phyloP scores from a whole-genome alignment of 495 filamentous ascomycete species.

The Barbatosphaeria neglecta region DNA sequence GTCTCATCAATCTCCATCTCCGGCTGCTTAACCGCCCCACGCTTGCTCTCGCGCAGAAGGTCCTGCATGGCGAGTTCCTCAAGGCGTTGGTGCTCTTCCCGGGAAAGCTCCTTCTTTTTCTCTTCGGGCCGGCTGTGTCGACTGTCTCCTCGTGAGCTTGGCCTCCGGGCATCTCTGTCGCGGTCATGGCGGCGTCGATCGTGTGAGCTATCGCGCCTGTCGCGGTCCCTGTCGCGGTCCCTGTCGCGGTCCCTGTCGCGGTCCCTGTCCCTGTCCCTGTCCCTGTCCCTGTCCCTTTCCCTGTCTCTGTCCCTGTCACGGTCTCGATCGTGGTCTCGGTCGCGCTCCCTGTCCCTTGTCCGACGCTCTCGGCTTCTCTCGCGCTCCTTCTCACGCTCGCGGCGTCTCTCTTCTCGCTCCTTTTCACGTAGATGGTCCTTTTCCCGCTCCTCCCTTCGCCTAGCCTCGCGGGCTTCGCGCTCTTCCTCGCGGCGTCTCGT shows the following conservation, averaged over 20 bases:
- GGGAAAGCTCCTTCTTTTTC: constrained; percentile 35
- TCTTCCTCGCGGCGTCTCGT: constrained; percentile 48
- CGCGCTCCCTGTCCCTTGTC: constrained; percentile 43
- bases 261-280: constrained; percentile 42
- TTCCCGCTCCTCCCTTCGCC: constrained; percentile 40
- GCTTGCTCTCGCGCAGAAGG: constrained; percentile 42
- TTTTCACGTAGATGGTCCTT: constrained; percentile 50
- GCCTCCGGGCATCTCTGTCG: constrained; percentile 16
- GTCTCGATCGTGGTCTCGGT: constrained; percentile 45
- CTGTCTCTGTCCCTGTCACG: constrained; percentile 41
- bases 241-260: constrained; percentile 20
- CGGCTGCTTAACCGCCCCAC: constrained; percentile 26
- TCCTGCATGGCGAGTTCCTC: constrained; percentile 44
- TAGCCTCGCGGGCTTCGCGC: constrained; percentile 45
- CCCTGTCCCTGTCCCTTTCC: constrained; percentile 50
- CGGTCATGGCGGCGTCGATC: constrained; percentile 16
- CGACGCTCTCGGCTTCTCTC: constrained; percentile 47
- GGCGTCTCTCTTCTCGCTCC: constrained; percentile 44
- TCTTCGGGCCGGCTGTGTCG: constrained; percentile 19
- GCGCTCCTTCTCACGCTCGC: constrained; percentile 44
- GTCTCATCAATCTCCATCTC: constrained; percentile 43
- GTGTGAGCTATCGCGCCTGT: constrained; percentile 9
- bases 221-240: constrained; percentile 32
- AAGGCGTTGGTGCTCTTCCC: constrained; percentile 41
- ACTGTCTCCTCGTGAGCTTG: constrained; percentile 20